A percentile compares a stretch with the other conserved stretches of the same genome.
These are phyloP conservation scores for Paratrypanosoma confusum DNA, from an alignment of 208 protist species.

Conservation along the genomic window DNA sequence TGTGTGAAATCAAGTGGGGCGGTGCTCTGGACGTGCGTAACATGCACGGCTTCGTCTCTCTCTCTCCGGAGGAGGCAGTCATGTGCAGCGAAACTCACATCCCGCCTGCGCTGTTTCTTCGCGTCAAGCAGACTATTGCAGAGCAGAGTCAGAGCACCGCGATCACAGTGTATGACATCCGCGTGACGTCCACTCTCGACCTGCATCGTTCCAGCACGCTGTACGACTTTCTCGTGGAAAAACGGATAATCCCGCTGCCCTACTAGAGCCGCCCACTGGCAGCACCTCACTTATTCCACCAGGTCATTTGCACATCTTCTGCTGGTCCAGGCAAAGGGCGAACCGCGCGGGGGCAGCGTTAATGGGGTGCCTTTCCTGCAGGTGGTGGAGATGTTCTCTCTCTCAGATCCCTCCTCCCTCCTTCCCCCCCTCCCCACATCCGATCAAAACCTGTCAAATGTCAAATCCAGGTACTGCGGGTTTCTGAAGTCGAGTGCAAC, in stretches of 20 bases:
- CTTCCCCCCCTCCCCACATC: no score
- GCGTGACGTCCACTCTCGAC: slow-evolving; percentile 68
- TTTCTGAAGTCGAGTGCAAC: no score
- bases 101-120: slow-evolving; percentile 74
- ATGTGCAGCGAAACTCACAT: slow-evolving; percentile 84
- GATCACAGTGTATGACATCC: slow-evolving; percentile 79
- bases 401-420: no score
- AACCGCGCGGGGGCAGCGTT: no score
- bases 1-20: slow-evolving; percentile 66
- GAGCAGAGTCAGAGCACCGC: slow-evolving; percentile 54
- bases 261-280: slow-evolving; percentile 13
- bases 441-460: no score
- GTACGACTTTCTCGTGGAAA: slow-evolving; percentile 66
- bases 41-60: slow-evolving; percentile 68
- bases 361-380: no score
- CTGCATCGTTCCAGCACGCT: slow-evolving; percentile 58
- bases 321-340: no score
- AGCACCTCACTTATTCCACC: no score
- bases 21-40: slow-evolving; percentile 68
- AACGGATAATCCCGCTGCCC: slow-evolving; percentile 28
- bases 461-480: no score
- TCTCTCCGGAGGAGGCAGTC: slow-evolving; percentile 57
- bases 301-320: no score
- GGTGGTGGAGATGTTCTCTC: no score
- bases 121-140: slow-evolving; percentile 72